Percentiles rank a stretch among this genome's conserved stretches.
phyloP scores from a whole-genome alignment of 306 rosid species.

The Quillaja saponaria region DNA sequence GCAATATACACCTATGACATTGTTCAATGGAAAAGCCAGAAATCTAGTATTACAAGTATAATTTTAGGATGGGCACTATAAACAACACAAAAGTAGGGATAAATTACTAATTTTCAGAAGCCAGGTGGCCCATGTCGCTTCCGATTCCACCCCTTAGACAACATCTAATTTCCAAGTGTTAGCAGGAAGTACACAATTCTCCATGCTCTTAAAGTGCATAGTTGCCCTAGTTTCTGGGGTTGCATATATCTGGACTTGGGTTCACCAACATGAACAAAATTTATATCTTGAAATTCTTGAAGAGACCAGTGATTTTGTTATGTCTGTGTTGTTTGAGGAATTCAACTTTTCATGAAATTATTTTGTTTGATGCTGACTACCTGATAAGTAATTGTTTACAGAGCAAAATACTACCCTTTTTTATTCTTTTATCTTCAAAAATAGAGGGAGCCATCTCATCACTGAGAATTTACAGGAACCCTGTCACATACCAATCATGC shows the following conservation, averaged over 20 bases:
- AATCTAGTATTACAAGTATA: neutral
- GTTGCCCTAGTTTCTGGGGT: neutral
- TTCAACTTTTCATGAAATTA: neutral
- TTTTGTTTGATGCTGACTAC: neutral
- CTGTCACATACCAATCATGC: too few relatives aligned
- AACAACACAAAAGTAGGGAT: too few relatives aligned
- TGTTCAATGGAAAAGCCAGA: conserved; percentile 7
- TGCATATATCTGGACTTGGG: neutral
- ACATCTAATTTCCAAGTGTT: neutral
- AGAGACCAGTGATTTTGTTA: neutral
- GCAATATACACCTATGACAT: conserved; percentile 13
- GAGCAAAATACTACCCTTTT: neutral
- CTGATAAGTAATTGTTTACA: neutral
- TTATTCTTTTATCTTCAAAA: too few relatives aligned
- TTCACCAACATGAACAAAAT: too few relatives aligned
- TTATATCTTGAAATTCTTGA: too few relatives aligned
- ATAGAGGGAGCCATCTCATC: too few relatives aligned
- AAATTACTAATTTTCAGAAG: too few relatives aligned
- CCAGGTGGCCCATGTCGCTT: too few relatives aligned
- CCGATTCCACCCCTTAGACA: neutral
- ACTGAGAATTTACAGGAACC: too few relatives aligned
- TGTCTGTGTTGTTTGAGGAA: neutral
- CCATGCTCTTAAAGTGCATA: neutral
- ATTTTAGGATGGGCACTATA: too few relatives aligned
- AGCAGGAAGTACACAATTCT: neutral